phyloP scores from a whole-genome alignment of 2,329 filamentous ascomycete species.

The Epichloe scottii region DNA sequence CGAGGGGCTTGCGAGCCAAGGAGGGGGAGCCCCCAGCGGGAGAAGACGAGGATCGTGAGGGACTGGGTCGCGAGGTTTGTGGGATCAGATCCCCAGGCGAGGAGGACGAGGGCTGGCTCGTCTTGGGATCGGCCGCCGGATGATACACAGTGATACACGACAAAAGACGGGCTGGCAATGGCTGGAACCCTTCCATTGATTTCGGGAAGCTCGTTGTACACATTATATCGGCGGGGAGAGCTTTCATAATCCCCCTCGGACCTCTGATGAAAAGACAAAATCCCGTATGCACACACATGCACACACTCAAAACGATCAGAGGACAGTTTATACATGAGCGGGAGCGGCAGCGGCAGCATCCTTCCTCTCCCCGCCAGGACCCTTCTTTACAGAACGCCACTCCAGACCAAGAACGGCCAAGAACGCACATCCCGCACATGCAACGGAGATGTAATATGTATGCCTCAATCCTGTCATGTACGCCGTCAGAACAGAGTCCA shows the following conservation, averaged over 20 bases:
- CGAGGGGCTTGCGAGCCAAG: constrained; percentile 30
- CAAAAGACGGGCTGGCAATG: no score
- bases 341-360: constrained; percentile 13
- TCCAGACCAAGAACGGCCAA: constrained; percentile 29
- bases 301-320: background rate
- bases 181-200: no score
- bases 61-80: constrained; percentile 69
- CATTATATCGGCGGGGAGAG: background rate
- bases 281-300: background rate
- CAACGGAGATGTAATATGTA: constrained; percentile 39
- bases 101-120: constrained; percentile 6
- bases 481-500: constrained; percentile 30
- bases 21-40: constrained; percentile 32
- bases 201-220: background rate
- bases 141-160: constrained; percentile 22
- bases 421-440: constrained; percentile 33
- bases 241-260: background rate
- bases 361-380: constrained; percentile 15
- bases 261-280: background rate
- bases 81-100: constrained; percentile 19
- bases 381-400: constrained; percentile 43
- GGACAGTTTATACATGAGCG: constrained; percentile 5
- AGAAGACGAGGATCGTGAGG: constrained; percentile 54
- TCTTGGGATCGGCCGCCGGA: constrained; percentile 29
- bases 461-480: constrained; percentile 38